These are phyloP conservation scores for Termitomyces sp. DNA, from an alignment of 768 basidiomycete species.

Conservation along the genomic window DNA sequence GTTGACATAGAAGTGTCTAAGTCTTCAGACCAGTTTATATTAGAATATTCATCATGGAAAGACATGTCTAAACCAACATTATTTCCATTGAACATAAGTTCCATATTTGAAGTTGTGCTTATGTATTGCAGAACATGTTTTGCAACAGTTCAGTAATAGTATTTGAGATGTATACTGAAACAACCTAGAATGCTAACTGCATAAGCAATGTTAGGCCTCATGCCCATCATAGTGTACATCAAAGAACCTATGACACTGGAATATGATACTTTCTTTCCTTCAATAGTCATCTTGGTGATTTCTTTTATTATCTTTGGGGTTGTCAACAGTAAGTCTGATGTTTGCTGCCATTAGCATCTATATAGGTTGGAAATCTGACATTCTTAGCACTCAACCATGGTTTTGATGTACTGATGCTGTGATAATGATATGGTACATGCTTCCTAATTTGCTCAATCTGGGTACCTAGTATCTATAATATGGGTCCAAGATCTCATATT, in stretches of 20 bases:
- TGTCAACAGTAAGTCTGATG: background rate
- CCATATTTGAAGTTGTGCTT: background rate
- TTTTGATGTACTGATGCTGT: background rate
- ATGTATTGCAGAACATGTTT: too few species aligned
- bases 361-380: background rate
- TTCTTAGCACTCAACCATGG: background rate
- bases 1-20: background rate
- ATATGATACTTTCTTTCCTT: too few species aligned
- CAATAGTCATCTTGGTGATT: background rate
- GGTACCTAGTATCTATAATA: background rate
- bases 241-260: too few species aligned
- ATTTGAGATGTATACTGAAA: background rate
- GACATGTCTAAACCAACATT: background rate
- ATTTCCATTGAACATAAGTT: background rate
- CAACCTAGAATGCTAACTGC: too few species aligned
- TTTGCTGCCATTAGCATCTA: background rate
- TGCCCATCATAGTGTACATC: too few species aligned
- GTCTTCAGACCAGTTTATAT: background rate
- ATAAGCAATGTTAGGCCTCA: too few species aligned
- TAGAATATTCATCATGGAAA: background rate
- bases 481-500: background rate
- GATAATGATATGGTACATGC: background rate
- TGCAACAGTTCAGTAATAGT: background rate
- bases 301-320: background rate
- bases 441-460: background rate